phyloP scores from a whole-genome alignment of 345 rosid species.

The Diplotaxis tenuifolia region DNA sequence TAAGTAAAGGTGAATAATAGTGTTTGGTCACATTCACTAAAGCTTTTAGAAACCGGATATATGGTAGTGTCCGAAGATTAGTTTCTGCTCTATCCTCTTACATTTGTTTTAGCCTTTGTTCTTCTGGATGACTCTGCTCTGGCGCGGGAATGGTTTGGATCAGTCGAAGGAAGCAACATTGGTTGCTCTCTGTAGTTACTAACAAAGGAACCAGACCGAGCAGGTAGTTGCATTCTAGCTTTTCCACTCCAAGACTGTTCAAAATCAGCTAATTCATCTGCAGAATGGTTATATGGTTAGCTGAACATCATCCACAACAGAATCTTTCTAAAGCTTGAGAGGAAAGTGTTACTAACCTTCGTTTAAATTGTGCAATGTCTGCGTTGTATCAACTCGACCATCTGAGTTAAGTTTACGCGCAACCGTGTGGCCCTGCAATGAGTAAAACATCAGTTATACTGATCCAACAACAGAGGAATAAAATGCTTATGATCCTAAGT shows the following conservation, averaged over 20 bases:
- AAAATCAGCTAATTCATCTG: slow-evolving; percentile 67
- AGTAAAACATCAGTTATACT: background rate
- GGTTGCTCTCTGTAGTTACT: slow-evolving; percentile 7
- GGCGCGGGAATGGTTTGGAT: slow-evolving; percentile 13
- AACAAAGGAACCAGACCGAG: slow-evolving; percentile 52
- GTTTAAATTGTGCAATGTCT: slow-evolving; percentile 79
- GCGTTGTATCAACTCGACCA: slow-evolving; percentile 70
- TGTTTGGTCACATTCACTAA: slow-evolving; percentile 7
- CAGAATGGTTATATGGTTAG: background rate
- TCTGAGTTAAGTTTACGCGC: slow-evolving; percentile 67
- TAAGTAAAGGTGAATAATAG: background rate
- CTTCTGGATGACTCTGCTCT: slow-evolving; percentile 28
- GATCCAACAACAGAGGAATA: slow-evolving; percentile 4
- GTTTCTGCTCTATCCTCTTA: slow-evolving; percentile 25
- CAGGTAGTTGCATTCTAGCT: slow-evolving; percentile 61
- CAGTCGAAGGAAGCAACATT: slow-evolving; percentile 14
- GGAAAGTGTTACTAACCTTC: slow-evolving; percentile 46
- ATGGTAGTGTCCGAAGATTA: background rate
- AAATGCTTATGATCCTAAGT: background rate
- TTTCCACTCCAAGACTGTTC: slow-evolving; percentile 74
- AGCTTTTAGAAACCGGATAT: background rate
- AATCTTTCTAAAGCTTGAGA: background rate
- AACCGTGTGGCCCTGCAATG: slow-evolving; percentile 68
- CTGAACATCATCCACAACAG: background rate
- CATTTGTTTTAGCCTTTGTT: slow-evolving; percentile 24